Conservation (phyloP, 2,329 filamentous ascomycete genomes). For the Seiridium unicorne region DNA sequence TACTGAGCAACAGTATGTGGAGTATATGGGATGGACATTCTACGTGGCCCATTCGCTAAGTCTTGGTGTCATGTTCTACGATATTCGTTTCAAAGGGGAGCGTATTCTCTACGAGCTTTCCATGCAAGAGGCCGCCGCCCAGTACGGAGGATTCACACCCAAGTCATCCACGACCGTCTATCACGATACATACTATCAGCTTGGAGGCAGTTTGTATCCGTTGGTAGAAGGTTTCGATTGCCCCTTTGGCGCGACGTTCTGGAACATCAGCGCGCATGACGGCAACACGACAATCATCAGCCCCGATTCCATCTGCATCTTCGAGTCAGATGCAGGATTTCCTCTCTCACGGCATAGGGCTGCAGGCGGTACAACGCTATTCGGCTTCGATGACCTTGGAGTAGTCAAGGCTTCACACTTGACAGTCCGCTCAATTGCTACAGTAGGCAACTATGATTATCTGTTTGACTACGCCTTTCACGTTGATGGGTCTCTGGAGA, state of each 20-base stretch:
- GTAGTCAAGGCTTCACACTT: constrained; percentile 15
- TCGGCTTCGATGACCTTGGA: constrained; percentile 17
- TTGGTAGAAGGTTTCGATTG: constrained; percentile 42
- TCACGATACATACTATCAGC: constrained; percentile 37
- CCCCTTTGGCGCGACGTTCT: constrained; percentile 35
- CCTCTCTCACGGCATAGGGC: constrained; percentile 32
- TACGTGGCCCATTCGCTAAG: constrained; percentile 44
- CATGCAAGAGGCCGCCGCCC: constrained; percentile 50
- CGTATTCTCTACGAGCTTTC: constrained; percentile 51
- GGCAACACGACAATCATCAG: constrained; percentile 27
- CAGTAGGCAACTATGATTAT: constrained; percentile 42
- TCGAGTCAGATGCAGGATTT: constrained; percentile 34
- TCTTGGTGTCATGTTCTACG: constrained; percentile 44
- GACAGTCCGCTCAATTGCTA: constrained; percentile 35
- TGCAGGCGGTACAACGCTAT: constrained; percentile 9
- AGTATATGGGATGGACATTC: constrained; percentile 53
- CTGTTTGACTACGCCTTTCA: constrained; percentile 30
- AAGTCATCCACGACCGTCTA: constrained; percentile 40
- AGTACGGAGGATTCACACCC: constrained; percentile 48
- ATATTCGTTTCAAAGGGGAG: constrained; percentile 49
- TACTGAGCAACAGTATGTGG: constrained; percentile 41
- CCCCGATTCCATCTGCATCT: constrained; percentile 35
- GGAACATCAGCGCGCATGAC: constrained; percentile 29
- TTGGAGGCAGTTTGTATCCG: constrained; percentile 32
- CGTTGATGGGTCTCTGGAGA: constrained; percentile 34